Conservation (phyloP, 208 protist species). For the Leishmania lainsoni region DNA sequence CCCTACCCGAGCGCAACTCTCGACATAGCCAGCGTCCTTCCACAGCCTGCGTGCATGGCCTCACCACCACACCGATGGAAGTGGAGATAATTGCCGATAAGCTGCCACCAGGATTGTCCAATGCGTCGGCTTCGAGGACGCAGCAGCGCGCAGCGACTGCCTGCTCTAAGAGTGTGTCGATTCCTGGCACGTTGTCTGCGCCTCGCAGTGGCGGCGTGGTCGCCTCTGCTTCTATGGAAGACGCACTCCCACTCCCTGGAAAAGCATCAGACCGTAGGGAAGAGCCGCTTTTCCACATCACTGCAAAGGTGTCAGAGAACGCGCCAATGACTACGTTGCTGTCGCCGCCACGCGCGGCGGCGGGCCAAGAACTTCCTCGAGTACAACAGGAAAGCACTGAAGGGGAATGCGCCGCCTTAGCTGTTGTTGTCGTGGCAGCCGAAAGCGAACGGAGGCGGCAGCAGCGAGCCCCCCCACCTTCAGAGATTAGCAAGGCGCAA, state of each 20-base stretch:
- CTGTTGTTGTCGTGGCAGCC: background rate
- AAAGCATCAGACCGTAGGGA: background rate
- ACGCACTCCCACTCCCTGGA: background rate
- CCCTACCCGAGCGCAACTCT: background rate
- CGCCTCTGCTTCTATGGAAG: background rate
- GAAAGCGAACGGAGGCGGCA: background rate
- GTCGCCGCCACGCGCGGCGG: background rate
- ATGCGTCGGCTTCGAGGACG: background rate
- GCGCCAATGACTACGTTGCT: background rate
- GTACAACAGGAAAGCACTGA: background rate
- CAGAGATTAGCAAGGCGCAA: background rate
- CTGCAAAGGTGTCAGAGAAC: background rate
- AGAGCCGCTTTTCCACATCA: background rate
- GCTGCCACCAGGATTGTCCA: background rate
- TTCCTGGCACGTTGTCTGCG: background rate
- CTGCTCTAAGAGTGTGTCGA: background rate
- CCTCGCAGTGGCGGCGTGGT: background rate
- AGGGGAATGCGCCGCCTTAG: background rate
- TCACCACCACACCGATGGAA: background rate
- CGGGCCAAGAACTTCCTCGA: background rate
- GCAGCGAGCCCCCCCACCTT: background rate
- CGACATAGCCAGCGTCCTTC: constrained; percentile 18
- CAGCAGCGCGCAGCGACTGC: constrained; percentile 22
- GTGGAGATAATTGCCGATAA: background rate
- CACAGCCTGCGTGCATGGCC: constrained; percentile 15